phyloP scores from a whole-genome alignment of 768 basidiomycete genomes.

The Mycena olivaceomarginata region DNA sequence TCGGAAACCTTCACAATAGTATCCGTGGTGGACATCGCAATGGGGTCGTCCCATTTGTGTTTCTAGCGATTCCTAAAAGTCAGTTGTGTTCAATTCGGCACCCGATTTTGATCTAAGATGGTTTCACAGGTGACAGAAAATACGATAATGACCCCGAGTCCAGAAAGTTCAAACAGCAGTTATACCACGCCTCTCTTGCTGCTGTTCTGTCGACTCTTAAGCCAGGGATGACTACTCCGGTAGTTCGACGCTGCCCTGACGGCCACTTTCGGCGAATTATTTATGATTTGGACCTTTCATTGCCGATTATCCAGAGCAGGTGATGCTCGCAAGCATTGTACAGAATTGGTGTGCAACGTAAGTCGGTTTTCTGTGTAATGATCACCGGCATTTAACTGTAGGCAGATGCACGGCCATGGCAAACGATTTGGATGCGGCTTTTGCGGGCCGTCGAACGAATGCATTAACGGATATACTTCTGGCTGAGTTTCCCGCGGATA shows the following conservation, averaged over 20 bases:
- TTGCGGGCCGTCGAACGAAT: no score
- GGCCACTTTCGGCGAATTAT: neutral
- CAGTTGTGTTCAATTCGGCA: neutral
- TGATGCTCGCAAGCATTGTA: constrained; percentile 40
- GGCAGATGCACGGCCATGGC: no score
- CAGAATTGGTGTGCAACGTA: constrained; percentile 46
- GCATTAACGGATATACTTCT: no score
- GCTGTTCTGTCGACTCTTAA: no score
- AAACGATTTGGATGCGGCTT: no score
- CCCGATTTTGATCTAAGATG: no score
- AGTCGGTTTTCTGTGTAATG: neutral
- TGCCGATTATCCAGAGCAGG: constrained; percentile 49
- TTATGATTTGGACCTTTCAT: constrained; percentile 40
- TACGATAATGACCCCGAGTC: constrained; percentile 33
- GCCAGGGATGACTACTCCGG: constrained; percentile 36
- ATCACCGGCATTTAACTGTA: no score
- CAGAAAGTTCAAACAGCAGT: no score
- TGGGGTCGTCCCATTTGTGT: constrained; percentile 47
- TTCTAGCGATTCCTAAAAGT: constrained; percentile 56
- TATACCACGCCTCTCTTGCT: no score
- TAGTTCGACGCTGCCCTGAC: constrained; percentile 21
- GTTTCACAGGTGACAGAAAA: constrained; percentile 35
- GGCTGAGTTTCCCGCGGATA: no score
- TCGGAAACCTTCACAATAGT: constrained; percentile 49
- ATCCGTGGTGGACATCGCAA: constrained; percentile 49